Conservation (phyloP, 257 asterid genomes). For the Solanum clarkiae region DNA sequence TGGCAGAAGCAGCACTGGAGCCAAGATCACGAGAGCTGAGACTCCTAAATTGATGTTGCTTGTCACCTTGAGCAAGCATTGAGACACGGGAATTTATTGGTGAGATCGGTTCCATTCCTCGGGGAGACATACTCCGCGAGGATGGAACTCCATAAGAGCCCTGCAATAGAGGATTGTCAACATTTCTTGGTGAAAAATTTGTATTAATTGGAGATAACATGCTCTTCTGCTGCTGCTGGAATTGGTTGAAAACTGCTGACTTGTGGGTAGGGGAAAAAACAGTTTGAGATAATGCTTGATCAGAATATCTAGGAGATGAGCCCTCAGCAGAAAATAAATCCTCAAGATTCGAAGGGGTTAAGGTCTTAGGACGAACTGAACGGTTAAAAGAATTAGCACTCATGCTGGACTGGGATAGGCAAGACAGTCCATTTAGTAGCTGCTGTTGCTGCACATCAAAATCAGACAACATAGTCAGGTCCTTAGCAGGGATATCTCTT, state of each 20-base stretch:
- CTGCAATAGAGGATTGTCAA: slow-evolving; percentile 46
- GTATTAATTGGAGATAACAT: slow-evolving; percentile 60
- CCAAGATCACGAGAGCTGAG: slow-evolving; percentile 75
- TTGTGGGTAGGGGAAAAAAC: slow-evolving; percentile 58
- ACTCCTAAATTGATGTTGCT: slow-evolving; percentile 53
- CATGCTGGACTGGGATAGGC: slow-evolving; percentile 14
- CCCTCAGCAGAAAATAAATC: slow-evolving; percentile 62
- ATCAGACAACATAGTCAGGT: slow-evolving; percentile 30
- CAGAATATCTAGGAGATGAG: slow-evolving; percentile 64
- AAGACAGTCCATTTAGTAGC: slow-evolving; percentile 34
- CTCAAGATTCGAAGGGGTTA: slow-evolving; percentile 63
- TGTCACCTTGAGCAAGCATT: slow-evolving; percentile 45
- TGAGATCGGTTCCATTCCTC: slow-evolving; percentile 53
- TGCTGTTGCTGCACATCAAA: slow-evolving; percentile 43
- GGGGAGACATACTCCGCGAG: slow-evolving; percentile 69
- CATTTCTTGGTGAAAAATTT: slow-evolving; percentile 43
- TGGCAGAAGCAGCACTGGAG: slow-evolving; percentile 34
- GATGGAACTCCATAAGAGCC: slow-evolving; percentile 40
- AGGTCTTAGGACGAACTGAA: slow-evolving; percentile 32
- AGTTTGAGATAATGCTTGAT: slow-evolving; percentile 35
- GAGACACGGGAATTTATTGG: slow-evolving; percentile 65
- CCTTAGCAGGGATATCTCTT: slow-evolving; percentile 42
- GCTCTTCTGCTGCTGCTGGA: slow-evolving; percentile 70
- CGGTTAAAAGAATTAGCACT: slow-evolving; percentile 30
- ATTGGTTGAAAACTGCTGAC: slow-evolving; percentile 47